phyloP scores from a whole-genome alignment of 2,329 filamentous ascomycete species.

The Trichocomaceae sp. region DNA sequence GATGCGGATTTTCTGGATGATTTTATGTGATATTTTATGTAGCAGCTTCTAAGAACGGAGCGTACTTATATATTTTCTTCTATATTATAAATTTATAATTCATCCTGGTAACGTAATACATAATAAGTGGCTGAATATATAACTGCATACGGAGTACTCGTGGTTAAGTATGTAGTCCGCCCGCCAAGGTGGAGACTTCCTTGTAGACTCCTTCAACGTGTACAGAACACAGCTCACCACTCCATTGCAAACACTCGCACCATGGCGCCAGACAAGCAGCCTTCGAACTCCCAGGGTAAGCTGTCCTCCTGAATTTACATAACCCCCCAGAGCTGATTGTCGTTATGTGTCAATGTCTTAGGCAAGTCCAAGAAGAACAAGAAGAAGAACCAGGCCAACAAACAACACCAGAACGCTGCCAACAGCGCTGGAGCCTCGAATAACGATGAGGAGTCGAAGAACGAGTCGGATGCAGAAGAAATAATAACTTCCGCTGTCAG shows the following conservation, averaged over 20 bases:
- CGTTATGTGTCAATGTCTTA: constrained; percentile 17
- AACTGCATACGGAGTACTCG: too few species aligned
- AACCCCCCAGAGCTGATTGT: neutral
- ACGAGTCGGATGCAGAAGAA: constrained; percentile 40
- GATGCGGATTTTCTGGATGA: constrained; percentile 71
- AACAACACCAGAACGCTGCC: constrained; percentile 33
- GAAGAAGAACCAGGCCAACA: constrained; percentile 49
- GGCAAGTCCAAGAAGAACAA: constrained; percentile 53
- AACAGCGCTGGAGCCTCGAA: constrained; percentile 30
- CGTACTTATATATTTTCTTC: too few species aligned
- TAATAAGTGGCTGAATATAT: too few species aligned
- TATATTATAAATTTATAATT: too few species aligned
- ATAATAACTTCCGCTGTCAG: constrained; percentile 17
- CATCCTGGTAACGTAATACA: too few species aligned
- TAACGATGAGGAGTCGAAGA: constrained; percentile 25
- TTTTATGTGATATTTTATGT: constrained; percentile 90
- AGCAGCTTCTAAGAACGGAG: too few species aligned
- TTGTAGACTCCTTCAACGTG: constrained; percentile 1
- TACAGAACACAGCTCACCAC: neutral
- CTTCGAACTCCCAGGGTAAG: neutral
- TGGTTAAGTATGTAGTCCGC: too few species aligned
- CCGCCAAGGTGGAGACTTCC: neutral
- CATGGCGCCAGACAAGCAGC: constrained; percentile 13
- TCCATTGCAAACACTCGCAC: neutral
- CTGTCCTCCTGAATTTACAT: neutral